Percentiles rank a stretch among this genome's conserved stretches.
phyloP scores from a whole-genome alignment of 768 basidiomycete genomes.

The Lactifluus volemus region DNA sequence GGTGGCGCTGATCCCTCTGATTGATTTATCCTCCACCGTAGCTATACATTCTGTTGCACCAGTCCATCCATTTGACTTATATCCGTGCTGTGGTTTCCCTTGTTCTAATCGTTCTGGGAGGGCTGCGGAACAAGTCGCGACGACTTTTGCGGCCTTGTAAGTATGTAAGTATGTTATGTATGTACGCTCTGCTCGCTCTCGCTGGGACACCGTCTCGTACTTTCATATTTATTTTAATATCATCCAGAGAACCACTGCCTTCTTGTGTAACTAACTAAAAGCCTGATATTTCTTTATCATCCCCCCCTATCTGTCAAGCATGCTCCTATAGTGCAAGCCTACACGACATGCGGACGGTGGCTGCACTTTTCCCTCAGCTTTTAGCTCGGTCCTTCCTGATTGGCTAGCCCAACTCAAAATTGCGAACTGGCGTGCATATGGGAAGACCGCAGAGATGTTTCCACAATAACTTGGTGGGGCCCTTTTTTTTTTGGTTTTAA shows the following conservation, averaged over 20 bases:
- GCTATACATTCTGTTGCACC: constrained; percentile 13
- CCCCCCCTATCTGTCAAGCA: constrained; percentile 14
- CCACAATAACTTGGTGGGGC: not conserved
- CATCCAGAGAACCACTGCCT: constrained; percentile 13
- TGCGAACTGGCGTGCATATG: not conserved
- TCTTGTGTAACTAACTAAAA: constrained; percentile 11
- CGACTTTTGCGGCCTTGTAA: constrained; percentile 8
- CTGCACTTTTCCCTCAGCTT: not conserved
- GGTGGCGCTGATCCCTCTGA: constrained; percentile 12
- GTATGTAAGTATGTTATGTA: constrained; percentile 20
- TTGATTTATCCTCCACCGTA: constrained; percentile 13
- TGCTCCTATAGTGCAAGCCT: not conserved
- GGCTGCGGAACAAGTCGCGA: not conserved
- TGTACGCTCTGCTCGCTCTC: constrained; percentile 15
- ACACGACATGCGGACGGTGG: not conserved
- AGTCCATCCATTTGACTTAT: constrained; percentile 11
- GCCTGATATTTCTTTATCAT: not conserved
- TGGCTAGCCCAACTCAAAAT: not conserved
- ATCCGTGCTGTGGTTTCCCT: constrained; percentile 6
- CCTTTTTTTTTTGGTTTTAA: not conserved
- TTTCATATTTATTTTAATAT: constrained; percentile 18
- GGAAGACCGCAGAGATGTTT: not conserved
- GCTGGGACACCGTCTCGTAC: constrained; percentile 15
- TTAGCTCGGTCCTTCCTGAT: not conserved
- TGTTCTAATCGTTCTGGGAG: constrained; percentile 5